phyloP scores from a whole-genome alignment of 2,329 filamentous ascomycete genomes.

The Trichoderma hamatum region DNA sequence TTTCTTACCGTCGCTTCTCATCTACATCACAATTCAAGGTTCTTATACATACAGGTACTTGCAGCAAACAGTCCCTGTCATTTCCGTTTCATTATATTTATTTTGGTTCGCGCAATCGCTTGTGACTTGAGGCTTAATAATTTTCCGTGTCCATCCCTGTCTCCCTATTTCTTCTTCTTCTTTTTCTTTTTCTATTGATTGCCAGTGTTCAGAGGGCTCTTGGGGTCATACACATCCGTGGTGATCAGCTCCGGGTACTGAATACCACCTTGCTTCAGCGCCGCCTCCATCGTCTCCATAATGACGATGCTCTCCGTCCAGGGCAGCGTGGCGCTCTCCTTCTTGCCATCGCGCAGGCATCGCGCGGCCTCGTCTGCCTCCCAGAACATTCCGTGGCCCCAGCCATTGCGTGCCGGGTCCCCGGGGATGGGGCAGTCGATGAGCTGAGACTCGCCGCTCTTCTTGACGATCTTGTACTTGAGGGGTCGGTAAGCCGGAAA shows the following conservation, averaged over 20 bases:
- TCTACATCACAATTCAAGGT: not conserved
- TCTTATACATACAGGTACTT: not conserved
- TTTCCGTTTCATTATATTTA: not conserved
- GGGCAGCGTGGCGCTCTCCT: slow-evolving; percentile 72
- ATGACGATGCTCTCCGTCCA: slow-evolving; percentile 79
- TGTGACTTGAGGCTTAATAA: not conserved
- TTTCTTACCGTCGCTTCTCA: not conserved
- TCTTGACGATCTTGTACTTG: slow-evolving; percentile 65
- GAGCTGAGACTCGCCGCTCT: slow-evolving; percentile 52
- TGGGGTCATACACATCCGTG: slow-evolving; percentile 59
- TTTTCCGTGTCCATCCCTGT: not conserved
- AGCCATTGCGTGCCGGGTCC: slow-evolving; percentile 50
- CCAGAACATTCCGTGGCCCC: slow-evolving; percentile 86
- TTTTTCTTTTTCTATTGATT: slow-evolving; percentile 37
- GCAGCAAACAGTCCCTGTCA: not conserved
- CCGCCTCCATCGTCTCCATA: slow-evolving; percentile 72
- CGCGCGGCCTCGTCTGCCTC: slow-evolving; percentile 79
- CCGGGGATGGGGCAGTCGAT: slow-evolving; percentile 58
- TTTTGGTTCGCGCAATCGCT: not conserved
- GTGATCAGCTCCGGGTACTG: slow-evolving; percentile 60
- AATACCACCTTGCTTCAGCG: slow-evolving; percentile 56
- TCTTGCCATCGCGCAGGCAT: slow-evolving; percentile 74
- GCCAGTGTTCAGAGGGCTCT: slow-evolving; percentile 65
- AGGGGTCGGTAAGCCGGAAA: slow-evolving; percentile 71
- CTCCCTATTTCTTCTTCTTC: not conserved